A percentile compares a stretch with the other conserved stretches of the same genome.
Conservation (phyloP, 192 early-diverging fungal species). For the Gryganskiella cystojenkinii region DNA sequence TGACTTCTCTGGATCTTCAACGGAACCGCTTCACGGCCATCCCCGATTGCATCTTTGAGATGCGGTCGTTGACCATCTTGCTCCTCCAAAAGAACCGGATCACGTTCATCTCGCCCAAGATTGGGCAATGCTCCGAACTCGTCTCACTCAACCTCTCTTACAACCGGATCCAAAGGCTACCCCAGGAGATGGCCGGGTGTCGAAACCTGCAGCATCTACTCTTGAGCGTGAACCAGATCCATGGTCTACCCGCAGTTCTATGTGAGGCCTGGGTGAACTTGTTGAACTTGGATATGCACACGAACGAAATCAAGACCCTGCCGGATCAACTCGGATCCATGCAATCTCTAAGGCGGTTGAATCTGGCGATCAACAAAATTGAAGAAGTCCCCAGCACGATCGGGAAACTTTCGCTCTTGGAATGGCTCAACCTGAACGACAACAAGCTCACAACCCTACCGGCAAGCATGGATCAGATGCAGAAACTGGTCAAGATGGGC, state of each 20-base stretch:
- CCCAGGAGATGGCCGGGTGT: conserved; percentile 35
- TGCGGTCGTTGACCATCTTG: conserved; percentile 40
- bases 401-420: conserved; percentile 37
- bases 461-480: conserved; percentile 42
- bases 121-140: conserved; percentile 28
- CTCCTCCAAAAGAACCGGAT: conserved; percentile 60
- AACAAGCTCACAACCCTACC: conserved; percentile 53
- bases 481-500: conserved; percentile 56
- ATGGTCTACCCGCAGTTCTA: conserved; percentile 31
- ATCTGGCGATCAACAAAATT: conserved; percentile 61
- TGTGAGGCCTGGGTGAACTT: conserved; percentile 43
- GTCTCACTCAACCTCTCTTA: conserved; percentile 55
- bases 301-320: conserved; percentile 41
- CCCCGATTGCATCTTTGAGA: conserved; percentile 45
- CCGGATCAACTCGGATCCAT: conserved; percentile 25
- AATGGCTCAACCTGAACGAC: conserved; percentile 64
- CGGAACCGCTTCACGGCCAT: conserved; percentile 54
- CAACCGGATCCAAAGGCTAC: conserved; percentile 50
- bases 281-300: conserved; percentile 59
- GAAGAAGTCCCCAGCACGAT: conserved; percentile 44
- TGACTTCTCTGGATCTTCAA: conserved; percentile 53
- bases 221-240: conserved; percentile 53
- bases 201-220: conserved; percentile 45
- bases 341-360: conserved; percentile 48
- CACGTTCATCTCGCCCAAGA: conserved; percentile 16